Evolutionary conservation across 2,329 filamentous ascomycete species (phyloP).

Genomic region (Epichloe baconii): DNA sequence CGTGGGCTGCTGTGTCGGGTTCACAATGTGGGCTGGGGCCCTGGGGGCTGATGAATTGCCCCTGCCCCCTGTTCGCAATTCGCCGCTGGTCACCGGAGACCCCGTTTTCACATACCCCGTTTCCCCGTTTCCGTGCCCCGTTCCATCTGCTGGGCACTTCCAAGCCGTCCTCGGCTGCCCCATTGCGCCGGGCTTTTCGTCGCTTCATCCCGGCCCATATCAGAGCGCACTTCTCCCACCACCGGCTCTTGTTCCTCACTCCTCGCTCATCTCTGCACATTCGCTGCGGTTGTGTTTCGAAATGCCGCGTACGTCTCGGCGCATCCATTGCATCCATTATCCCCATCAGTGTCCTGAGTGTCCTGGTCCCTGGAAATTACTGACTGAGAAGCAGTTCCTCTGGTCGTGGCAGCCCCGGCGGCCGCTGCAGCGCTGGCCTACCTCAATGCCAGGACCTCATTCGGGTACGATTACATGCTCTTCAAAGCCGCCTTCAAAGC

Average conservation of each 20-base stretch:
- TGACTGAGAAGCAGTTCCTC: conserved; percentile 28
- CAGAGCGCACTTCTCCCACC: not conserved
- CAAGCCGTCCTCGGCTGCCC: no score
- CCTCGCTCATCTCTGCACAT: no score
- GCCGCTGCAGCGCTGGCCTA: conserved; percentile 60
- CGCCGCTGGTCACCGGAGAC: no score
- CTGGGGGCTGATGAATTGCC: no score
- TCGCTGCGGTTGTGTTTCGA: not conserved
- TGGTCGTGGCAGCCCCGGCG: conserved; percentile 44
- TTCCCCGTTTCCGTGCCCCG: no score
- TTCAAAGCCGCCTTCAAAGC: conserved; percentile 40
- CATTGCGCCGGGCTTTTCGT: not conserved
- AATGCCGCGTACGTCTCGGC: not conserved
- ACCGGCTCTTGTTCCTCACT: not conserved
- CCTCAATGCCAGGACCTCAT: conserved; percentile 55
- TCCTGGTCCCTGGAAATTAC: not conserved
- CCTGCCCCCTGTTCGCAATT: no score
- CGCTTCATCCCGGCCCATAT: not conserved
- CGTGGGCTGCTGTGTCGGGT: not conserved
- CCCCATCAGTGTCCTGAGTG: not conserved
- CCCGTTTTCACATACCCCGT: no score
- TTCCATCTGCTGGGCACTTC: no score
- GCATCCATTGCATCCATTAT: not conserved
- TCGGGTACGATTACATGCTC: conserved; percentile 53
- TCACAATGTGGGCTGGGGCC: not conserved